Conservation (phyloP, 2,329 filamentous ascomycete genomes). For the Colletotrichum lentis region DNA sequence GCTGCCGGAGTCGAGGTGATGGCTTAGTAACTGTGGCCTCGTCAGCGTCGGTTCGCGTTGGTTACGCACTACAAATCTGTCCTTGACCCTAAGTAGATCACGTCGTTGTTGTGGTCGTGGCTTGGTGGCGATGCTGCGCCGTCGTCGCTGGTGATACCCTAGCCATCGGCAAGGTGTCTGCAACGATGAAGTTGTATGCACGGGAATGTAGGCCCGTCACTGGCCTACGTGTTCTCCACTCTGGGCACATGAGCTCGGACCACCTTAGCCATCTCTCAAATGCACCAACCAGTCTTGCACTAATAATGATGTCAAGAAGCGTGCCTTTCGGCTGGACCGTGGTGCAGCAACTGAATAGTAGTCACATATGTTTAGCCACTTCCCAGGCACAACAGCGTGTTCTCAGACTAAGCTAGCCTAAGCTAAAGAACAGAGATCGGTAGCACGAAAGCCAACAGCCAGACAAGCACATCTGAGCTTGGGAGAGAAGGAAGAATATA, state of each 20-base stretch:
- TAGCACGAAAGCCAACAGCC: neutral
- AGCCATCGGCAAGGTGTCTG: neutral
- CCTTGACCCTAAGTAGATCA: too few relatives aligned
- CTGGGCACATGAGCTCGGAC: neutral
- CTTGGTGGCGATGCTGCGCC: neutral
- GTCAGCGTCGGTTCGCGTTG: too few relatives aligned
- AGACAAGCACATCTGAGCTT: neutral
- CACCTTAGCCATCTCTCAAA: neutral
- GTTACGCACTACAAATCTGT: too few relatives aligned
- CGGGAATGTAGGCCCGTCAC: neutral
- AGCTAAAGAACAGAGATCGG: constrained; percentile 2
- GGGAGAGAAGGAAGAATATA: neutral
- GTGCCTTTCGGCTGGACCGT: neutral
- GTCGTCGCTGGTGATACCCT: neutral
- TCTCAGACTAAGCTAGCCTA: neutral
- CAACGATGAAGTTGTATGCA: neutral
- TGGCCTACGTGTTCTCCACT: neutral
- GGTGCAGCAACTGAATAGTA: neutral
- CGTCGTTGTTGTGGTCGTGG: too few relatives aligned
- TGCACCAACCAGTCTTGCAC: neutral
- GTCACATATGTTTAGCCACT: too few relatives aligned
- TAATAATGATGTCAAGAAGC: neutral
- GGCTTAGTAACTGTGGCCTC: too few relatives aligned
- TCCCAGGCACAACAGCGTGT: too few relatives aligned
- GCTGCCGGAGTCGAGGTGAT: too few relatives aligned